These are phyloP conservation scores for Thermomucor indicae-seudaticae DNA, from an alignment of 371 early-diverging fungal genomes.

Conservation along the genomic window DNA sequence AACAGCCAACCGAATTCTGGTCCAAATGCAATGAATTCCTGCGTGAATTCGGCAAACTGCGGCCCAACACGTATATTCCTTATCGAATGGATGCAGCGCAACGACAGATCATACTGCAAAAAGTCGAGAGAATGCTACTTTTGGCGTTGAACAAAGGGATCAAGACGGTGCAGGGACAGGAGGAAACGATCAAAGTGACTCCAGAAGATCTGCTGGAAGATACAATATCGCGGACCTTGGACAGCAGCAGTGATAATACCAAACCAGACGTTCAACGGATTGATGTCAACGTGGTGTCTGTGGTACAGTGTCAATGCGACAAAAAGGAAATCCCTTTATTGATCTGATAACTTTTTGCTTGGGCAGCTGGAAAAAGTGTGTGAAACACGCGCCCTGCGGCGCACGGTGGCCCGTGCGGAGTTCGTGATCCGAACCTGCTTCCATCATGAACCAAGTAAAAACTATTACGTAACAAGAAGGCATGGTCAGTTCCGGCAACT, in stretches of 20 bases:
- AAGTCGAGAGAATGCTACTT: conserved; percentile 29
- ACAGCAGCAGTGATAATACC: no score
- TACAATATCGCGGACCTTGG: no score
- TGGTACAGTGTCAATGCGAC: no score
- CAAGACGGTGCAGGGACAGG: conserved; percentile 35
- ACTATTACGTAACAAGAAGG: conserved; percentile 27
- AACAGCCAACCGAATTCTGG: conserved; percentile 30
- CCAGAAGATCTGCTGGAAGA: conserved; percentile 2
- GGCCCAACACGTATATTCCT: conserved; percentile 25
- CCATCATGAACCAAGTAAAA: conserved; percentile 5
- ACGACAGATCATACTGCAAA: conserved; percentile 29
- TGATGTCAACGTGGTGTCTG: conserved; percentile 19
- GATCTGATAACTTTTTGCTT: not conserved
- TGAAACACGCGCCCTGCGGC: conserved; percentile 15
- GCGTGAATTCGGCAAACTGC: conserved; percentile 28
- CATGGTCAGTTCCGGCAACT: conserved; percentile 41
- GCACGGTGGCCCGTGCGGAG: conserved; percentile 22
- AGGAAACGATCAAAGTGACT: conserved; percentile 29
- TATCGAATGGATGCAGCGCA: conserved; percentile 25
- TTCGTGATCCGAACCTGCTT: conserved; percentile 31
- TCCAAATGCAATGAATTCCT: conserved; percentile 28
- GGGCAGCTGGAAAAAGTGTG: conserved; percentile 9
- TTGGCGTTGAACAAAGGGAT: conserved; percentile 34
- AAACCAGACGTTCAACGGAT: not conserved
- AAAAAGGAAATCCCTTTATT: no score